These are phyloP conservation scores for Colletotrichum lentis DNA, from an alignment of 2,329 filamentous ascomycete species.

Conservation along the genomic window DNA sequence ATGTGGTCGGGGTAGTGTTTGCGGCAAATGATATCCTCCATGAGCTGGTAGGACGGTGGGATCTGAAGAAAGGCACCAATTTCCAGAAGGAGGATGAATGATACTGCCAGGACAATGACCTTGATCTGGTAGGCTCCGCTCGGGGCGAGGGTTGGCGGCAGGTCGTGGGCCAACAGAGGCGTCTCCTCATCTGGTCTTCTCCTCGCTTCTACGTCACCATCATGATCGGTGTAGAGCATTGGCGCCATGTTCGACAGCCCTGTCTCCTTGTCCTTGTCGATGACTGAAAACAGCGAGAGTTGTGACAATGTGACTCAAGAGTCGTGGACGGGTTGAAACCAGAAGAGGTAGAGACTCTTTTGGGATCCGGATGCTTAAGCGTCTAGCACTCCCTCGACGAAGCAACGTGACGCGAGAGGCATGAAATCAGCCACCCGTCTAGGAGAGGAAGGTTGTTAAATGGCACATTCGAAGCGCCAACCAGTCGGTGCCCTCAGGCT, in stretches of 20 bases:
- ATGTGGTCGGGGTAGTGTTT: slow-evolving; percentile 54
- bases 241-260: slow-evolving; percentile 7
- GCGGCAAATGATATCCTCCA: slow-evolving; percentile 64
- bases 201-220: slow-evolving; percentile 21
- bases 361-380: neutral
- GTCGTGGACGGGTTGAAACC: neutral
- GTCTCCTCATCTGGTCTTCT: slow-evolving; percentile 29
- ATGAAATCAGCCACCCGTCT: neutral
- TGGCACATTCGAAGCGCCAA: neutral
- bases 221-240: neutral
- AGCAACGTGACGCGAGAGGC: neutral
- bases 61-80: slow-evolving; percentile 50
- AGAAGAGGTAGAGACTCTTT: neutral
- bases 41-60: slow-evolving; percentile 58
- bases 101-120: slow-evolving; percentile 47
- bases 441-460: slow-evolving; percentile 27
- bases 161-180: slow-evolving; percentile 36
- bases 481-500: neutral
- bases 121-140: slow-evolving; percentile 43
- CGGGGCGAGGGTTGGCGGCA: slow-evolving; percentile 39
- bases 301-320: neutral
- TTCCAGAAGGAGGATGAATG: slow-evolving; percentile 55
- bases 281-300: neutral
- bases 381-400: neutral
- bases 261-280: neutral